Conservation (phyloP, 2,329 filamentous ascomycete genomes). For the Calonectria montana region DNA sequence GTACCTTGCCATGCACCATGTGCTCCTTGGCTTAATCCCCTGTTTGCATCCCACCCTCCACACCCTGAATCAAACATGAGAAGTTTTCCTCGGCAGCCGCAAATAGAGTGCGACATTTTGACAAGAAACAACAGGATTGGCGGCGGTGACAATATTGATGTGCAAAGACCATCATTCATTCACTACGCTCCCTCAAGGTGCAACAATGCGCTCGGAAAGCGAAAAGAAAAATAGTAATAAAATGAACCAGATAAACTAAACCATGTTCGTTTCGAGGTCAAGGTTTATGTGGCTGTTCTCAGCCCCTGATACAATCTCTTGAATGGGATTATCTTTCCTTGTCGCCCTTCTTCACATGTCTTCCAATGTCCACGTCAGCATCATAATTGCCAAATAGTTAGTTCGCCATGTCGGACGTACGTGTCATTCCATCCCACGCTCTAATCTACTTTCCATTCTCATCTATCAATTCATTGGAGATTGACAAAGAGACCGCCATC, state of each 20-base stretch:
- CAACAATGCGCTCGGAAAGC: neutral
- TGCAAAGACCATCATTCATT: conserved; percentile 7
- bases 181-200: neutral
- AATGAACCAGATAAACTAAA: no score
- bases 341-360: neutral
- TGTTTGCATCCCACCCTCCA: neutral
- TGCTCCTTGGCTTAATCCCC: neutral
- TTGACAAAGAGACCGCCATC: conserved; percentile 94
- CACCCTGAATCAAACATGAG: neutral
- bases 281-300: neutral
- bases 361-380: neutral
- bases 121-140: neutral
- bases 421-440: conserved; percentile 3
- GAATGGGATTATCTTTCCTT: neutral
- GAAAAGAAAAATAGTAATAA: neutral
- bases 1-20: neutral
- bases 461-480: conserved; percentile 68
- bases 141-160: neutral
- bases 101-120: neutral
- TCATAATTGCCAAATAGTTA: neutral
- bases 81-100: neutral
- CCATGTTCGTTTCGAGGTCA: neutral
- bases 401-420: neutral
- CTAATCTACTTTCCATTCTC: conserved; percentile 25
- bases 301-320: neutral